Evolutionary conservation across 371 early-diverging fungal species (phyloP).

Genomic region (Synchytrium microbalum): DNA sequence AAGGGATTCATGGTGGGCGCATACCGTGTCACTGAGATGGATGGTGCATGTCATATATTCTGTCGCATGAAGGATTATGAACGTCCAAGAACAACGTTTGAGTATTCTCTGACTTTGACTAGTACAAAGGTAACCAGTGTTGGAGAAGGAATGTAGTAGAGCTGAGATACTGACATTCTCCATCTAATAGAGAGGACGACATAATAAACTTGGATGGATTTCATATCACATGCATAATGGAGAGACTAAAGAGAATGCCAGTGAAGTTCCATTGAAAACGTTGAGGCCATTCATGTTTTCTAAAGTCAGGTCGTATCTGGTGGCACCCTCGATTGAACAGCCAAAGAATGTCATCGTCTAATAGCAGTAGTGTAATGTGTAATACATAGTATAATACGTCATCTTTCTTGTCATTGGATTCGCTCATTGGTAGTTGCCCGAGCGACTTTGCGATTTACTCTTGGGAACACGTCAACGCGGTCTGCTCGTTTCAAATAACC

Average conservation of each 20-base stretch:
- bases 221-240: slow-evolving; percentile 23
- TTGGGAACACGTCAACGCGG: too few relatives aligned
- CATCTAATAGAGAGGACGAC: slow-evolving; percentile 42
- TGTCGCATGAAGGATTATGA: slow-evolving; percentile 31
- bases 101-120: neutral
- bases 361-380: too few relatives aligned
- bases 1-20: slow-evolving; percentile 42
- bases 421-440: too few relatives aligned
- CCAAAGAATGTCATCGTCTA: too few relatives aligned
- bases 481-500: too few relatives aligned
- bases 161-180: too few relatives aligned
- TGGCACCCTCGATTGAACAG: too few relatives aligned
- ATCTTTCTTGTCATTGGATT: too few relatives aligned
- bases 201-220: slow-evolving; percentile 60
- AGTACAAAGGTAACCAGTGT: neutral
- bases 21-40: slow-evolving; percentile 17
- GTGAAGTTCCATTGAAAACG: slow-evolving; percentile 19
- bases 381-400: too few relatives aligned
- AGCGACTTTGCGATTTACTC: too few relatives aligned
- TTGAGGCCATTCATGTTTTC: slow-evolving; percentile 31
- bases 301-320: slow-evolving; percentile 24
- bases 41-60: slow-evolving; percentile 17
- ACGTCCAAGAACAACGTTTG: slow-evolving; percentile 24
- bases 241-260: slow-evolving; percentile 4
- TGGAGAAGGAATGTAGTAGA: too few relatives aligned